phyloP scores from a whole-genome alignment of 73 alveolate genomes.

The Paramecium tetraurelia region DNA sequence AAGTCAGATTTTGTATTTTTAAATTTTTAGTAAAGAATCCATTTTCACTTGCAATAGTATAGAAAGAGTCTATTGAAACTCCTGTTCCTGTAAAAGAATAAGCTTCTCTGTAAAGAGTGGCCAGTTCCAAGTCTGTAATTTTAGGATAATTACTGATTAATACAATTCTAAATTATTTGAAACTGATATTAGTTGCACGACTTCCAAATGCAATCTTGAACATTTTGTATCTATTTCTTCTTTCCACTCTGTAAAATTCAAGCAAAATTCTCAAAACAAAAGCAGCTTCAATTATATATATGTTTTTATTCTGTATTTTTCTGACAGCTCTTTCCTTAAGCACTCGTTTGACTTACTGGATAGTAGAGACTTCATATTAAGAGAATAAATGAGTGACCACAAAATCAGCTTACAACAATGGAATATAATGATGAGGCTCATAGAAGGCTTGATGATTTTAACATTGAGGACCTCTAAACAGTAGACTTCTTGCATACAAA shows the following conservation, averaged over 20 bases:
- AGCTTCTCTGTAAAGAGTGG: background rate
- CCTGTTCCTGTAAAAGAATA: constrained; percentile 35
- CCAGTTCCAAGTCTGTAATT: constrained; percentile 16
- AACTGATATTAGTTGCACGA: background rate
- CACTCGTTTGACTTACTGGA: constrained; percentile 11
- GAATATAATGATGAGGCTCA: constrained; percentile 31
- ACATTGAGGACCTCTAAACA: constrained; percentile 40
- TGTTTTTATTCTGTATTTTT: background rate
- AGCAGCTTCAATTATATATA: constrained; percentile 8
- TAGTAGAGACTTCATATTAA: background rate
- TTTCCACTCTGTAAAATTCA: constrained; percentile 19
- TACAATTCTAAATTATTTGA: constrained; percentile 9
- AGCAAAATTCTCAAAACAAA: constrained; percentile 2
- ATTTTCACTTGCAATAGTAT: constrained; percentile 23
- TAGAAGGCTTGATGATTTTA: background rate
- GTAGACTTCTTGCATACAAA: background rate
- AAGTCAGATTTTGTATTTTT: background rate
- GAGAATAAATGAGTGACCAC: background rate
- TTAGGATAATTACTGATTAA: constrained; percentile 18
- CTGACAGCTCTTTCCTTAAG: background rate
- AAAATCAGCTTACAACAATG: constrained; percentile 34
- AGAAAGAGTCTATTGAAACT: constrained; percentile 30
- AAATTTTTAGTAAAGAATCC: constrained; percentile 1
- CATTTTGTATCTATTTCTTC: constrained; percentile 43
- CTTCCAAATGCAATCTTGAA: constrained; percentile 27